Evolutionary conservation across 306 rosid species (phyloP).

Genomic region (Trifolium subterraneum): DNA sequence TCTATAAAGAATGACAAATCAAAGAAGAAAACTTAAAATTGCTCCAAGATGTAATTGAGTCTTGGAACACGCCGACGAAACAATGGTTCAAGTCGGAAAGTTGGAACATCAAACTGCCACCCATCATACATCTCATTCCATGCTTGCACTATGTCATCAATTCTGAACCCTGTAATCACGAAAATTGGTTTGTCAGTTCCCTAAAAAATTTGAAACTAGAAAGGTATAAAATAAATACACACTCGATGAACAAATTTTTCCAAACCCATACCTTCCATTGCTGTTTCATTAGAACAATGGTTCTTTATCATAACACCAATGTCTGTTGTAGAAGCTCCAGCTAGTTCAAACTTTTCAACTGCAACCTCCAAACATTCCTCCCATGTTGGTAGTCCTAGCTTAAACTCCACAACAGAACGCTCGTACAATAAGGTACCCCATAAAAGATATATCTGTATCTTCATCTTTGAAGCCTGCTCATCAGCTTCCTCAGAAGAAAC

Average conservation of each 20-base stretch:
- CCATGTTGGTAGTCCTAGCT: conserved; percentile 84
- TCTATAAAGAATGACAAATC: conserved; percentile 48
- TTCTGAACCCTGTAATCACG: conserved; percentile 75
- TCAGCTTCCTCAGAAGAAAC: conserved; percentile 72
- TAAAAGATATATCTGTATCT: conserved; percentile 76
- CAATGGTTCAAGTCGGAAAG: conserved; percentile 93
- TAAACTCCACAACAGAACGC: conserved; percentile 89
- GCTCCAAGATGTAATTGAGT: conserved; percentile 80
- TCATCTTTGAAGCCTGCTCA: conserved; percentile 77
- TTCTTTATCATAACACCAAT: conserved; percentile 96
- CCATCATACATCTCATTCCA: conserved; percentile 99
- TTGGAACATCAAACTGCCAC: conserved; percentile 93
- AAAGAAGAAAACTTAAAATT: conserved; percentile 54
- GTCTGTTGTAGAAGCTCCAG: conserved; percentile 90
- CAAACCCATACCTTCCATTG: conserved; percentile 72
- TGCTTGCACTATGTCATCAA: conserved; percentile 92
- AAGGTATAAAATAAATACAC: conserved; percentile 25
- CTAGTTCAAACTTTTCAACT: conserved; percentile 89
- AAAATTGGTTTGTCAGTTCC: conserved; percentile 37
- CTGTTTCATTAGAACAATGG: conserved; percentile 89
- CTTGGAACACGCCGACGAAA: conserved; percentile 88
- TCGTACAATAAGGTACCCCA: conserved; percentile 92
- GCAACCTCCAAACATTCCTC: conserved; percentile 94
- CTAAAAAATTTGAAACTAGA: conserved; percentile 24
- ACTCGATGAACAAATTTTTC: not conserved